phyloP scores from a whole-genome alignment of 768 basidiomycete genomes.

The Galerina marginata region DNA sequence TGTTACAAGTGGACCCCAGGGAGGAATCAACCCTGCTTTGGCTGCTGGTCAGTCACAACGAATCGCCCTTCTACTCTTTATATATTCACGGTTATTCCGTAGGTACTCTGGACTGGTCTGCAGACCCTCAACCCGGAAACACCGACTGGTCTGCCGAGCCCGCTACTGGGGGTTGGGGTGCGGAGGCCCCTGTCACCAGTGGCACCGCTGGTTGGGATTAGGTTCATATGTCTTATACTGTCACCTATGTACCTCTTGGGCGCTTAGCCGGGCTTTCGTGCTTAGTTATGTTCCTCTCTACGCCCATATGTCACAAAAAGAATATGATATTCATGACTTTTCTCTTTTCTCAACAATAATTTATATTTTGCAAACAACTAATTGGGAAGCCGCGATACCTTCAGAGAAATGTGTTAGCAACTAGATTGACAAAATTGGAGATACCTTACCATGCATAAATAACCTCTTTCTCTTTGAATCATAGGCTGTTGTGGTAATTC shows the following conservation, averaged over 20 bases:
- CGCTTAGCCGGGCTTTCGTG: constrained; percentile 18
- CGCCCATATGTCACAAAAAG: constrained; percentile 31
- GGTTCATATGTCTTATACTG: constrained; percentile 21
- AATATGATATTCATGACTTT: constrained; percentile 33
- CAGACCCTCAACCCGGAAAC: constrained; percentile 59
- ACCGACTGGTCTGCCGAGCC: constrained; percentile 93
- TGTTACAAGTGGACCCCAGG: constrained; percentile 66
- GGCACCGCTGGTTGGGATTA: constrained; percentile 47
- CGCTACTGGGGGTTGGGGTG: constrained; percentile 53
- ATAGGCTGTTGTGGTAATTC: constrained; percentile 60
- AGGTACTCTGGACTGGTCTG: constrained; percentile 87
- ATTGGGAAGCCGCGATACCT: constrained; percentile 37
- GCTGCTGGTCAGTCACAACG: constrained; percentile 53
- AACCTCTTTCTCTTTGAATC: constrained; percentile 54
- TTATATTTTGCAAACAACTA: constrained; percentile 37
- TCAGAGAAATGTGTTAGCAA: background rate
- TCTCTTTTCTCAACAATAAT: constrained; percentile 9
- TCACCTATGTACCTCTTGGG: constrained; percentile 19
- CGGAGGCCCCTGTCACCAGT: constrained; percentile 38
- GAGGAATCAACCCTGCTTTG: constrained; percentile 82
- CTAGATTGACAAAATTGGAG: background rate
- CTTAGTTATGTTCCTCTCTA: constrained; percentile 18
- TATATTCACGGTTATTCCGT: constrained; percentile 16
- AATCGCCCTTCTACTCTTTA: background rate
- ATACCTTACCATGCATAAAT: constrained; percentile 62